Conservation (phyloP, 1,139 yeast species). For the Magnusiomyces magnusii region DNA sequence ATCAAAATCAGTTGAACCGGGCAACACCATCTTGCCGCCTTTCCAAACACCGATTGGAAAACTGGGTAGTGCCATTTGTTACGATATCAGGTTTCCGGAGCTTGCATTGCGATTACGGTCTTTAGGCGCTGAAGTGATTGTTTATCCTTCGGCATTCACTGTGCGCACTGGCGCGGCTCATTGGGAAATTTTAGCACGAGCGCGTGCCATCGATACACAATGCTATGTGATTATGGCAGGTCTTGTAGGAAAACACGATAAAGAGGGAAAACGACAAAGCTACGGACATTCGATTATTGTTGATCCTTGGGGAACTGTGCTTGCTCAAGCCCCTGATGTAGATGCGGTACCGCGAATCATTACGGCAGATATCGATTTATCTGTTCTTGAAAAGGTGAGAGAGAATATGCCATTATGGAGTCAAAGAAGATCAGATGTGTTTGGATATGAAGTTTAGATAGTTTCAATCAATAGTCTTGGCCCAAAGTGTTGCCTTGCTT, state of each 20-base stretch:
- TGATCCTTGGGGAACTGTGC: constrained; percentile 84
- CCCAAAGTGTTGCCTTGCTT: too few relatives aligned
- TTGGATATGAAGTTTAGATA: constrained; percentile 8
- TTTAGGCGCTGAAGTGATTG: constrained; percentile 67
- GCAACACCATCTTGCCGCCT: constrained; percentile 48
- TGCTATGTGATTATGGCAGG: constrained; percentile 87
- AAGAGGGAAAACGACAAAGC: constrained; percentile 43
- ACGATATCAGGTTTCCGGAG: constrained; percentile 87
- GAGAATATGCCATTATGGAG: constrained; percentile 66
- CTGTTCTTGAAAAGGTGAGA: constrained; percentile 44
- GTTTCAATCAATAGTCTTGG: neutral
- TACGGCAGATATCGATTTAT: constrained; percentile 62
- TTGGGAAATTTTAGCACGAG: constrained; percentile 72
- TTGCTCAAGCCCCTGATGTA: constrained; percentile 52
- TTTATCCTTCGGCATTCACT: constrained; percentile 91
- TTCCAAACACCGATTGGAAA: constrained; percentile 54
- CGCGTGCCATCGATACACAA: constrained; percentile 86
- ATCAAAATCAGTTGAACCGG: constrained; percentile 77
- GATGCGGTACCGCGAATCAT: constrained; percentile 48
- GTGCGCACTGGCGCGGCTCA: constrained; percentile 86
- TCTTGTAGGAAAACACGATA: constrained; percentile 68
- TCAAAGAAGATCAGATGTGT: constrained; percentile 58
- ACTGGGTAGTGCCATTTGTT: constrained; percentile 69
- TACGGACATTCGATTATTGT: constrained; percentile 83
- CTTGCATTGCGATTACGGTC: constrained; percentile 55